Percentiles rank a stretch among this genome's conserved stretches.
Evolutionary conservation across 1,139 yeast genomes (phyloP).

Genomic region (Entelexis sorbosivorans): DNA sequence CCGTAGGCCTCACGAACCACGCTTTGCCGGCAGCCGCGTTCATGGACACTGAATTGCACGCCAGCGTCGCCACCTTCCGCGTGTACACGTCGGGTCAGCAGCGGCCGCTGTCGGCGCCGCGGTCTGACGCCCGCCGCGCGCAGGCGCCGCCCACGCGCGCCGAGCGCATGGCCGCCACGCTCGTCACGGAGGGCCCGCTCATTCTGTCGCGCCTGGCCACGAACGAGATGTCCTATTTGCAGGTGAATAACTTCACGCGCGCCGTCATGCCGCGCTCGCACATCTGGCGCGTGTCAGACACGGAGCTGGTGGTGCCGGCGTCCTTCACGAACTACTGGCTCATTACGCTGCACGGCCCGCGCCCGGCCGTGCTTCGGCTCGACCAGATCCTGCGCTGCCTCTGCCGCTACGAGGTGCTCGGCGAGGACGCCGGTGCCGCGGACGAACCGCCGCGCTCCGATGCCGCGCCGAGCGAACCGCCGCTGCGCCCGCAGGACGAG

Average conservation of each 20-base stretch:
- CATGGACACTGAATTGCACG: constrained; percentile 17
- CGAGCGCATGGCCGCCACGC: constrained; percentile 19
- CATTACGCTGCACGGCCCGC: constrained; percentile 15
- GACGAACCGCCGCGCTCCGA: too few species aligned
- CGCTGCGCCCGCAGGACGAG: too few species aligned
- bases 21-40: too few species aligned
- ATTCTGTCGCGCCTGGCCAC: constrained; percentile 19
- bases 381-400: constrained; percentile 16
- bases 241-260: constrained; percentile 22
- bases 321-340: constrained; percentile 22
- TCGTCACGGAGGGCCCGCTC: constrained; percentile 21
- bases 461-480: too few species aligned
- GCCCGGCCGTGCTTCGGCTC: constrained; percentile 11
- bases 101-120: background rate
- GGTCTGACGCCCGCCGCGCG: background rate
- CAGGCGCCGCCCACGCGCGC: constrained; percentile 11
- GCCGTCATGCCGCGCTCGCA: constrained; percentile 23
- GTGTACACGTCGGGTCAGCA: constrained; percentile 12
- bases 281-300: constrained; percentile 22
- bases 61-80: constrained; percentile 20
- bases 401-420: constrained; percentile 17
- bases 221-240: constrained; percentile 23
- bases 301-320: constrained; percentile 22
- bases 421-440: background rate
- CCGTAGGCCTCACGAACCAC: too few species aligned